These are phyloP conservation scores for Phaeosphaeriaceae sp. DNA, from an alignment of 2,329 filamentous ascomycete genomes.

Conservation along the genomic window DNA sequence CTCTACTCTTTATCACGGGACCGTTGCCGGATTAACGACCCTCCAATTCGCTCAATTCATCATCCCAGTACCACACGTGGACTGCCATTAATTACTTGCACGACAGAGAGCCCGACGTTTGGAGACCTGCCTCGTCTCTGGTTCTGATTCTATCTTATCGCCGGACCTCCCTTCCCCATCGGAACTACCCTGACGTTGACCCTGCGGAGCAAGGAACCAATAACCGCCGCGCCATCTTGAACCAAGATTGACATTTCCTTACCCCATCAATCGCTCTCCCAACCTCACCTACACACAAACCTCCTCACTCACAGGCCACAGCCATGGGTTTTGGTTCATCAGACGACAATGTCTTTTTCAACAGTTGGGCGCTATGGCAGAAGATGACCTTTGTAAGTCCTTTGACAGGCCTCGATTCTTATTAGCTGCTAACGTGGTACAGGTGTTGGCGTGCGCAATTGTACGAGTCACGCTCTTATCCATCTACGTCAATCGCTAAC, in stretches of 20 bases:
- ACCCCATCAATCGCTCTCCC: constrained; percentile 24
- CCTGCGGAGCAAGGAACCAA: constrained; percentile 15
- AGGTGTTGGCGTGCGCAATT: constrained; percentile 78
- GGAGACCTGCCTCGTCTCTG: background rate
- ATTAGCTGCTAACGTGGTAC: constrained; percentile 31
- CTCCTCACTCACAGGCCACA: constrained; percentile 11
- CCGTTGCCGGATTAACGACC: constrained; percentile 13
- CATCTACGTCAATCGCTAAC: constrained; percentile 31
- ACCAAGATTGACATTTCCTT: constrained; percentile 13
- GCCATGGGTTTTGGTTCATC: constrained; percentile 30
- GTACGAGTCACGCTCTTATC: constrained; percentile 44
- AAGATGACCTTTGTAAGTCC: constrained; percentile 84
- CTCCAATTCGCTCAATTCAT: constrained; percentile 1
- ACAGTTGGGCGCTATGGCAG: constrained; percentile 79
- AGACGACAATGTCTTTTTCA: constrained; percentile 52
- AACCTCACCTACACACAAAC: constrained; percentile 22
- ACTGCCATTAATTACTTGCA: constrained; percentile 12
- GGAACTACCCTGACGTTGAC: constrained; percentile 21
- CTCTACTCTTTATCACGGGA: constrained; percentile 19
- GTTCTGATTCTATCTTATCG: constrained; percentile 9
- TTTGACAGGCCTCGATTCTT: background rate
- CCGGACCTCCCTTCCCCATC: constrained; percentile 19
- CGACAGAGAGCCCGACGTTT: background rate
- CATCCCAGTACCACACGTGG: constrained; percentile 21
- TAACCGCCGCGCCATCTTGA: constrained; percentile 22